phyloP scores from a whole-genome alignment of 2,329 filamentous ascomycete species.

The Pseudodiploospora longispora region DNA sequence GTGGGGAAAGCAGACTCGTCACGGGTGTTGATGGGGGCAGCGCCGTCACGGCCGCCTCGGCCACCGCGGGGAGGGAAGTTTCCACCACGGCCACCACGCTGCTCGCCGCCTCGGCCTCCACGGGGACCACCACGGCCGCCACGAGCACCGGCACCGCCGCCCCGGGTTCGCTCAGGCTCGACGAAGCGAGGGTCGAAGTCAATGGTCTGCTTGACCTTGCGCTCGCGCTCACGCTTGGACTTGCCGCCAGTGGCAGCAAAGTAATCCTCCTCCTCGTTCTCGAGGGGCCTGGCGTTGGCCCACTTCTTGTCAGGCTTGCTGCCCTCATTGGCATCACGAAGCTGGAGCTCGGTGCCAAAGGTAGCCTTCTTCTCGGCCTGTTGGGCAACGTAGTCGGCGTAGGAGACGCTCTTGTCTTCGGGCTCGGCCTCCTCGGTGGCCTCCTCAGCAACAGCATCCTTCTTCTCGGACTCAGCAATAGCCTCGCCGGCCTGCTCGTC shows the following conservation, averaged over 20 bases:
- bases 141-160: conserved; percentile 43
- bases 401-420: conserved; percentile 85
- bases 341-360: conserved; percentile 55
- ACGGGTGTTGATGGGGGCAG: conserved; percentile 44
- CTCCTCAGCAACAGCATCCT: conserved; percentile 53
- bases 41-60: conserved; percentile 28
- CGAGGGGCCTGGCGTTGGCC: conserved; percentile 68
- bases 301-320: conserved; percentile 86
- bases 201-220: conserved; percentile 83
- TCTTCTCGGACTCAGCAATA: conserved; percentile 79
- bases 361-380: conserved; percentile 65
- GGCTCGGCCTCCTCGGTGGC: conserved; percentile 48
- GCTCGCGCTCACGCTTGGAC: conserved; percentile 75
- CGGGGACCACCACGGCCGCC: conserved; percentile 46
- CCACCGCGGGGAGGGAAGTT: conserved; percentile 28
- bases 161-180: conserved; percentile 55
- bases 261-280: conserved; percentile 65
- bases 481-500: conserved; percentile 88
- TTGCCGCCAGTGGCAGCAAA: conserved; percentile 69
- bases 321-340: conserved; percentile 91
- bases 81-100: conserved; percentile 33
- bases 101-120: conserved; percentile 40
- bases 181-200: conserved; percentile 82
- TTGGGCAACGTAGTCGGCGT: conserved; percentile 76
- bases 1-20: conserved; percentile 54